A percentile compares a stretch with the other conserved stretches of the same genome.
Evolutionary conservation across 306 rosid species (phyloP).

Genomic region (Sicyos baderoa): DNA sequence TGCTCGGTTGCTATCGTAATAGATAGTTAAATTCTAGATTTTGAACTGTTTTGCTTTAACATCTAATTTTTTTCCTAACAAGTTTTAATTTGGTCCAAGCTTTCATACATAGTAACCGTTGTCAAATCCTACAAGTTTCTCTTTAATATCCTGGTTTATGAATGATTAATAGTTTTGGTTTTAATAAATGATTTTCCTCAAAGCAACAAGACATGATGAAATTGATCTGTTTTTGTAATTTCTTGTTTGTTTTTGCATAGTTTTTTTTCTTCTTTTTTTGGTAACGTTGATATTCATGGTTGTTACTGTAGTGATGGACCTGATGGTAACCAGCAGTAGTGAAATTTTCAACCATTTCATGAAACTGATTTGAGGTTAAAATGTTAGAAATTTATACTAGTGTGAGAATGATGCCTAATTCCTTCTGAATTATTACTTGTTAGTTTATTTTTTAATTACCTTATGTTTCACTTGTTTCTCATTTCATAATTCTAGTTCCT

Average conservation of each 20-base stretch:
- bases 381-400: not conserved
- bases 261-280: not conserved
- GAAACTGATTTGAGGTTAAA: not conserved
- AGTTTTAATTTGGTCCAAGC: not conserved
- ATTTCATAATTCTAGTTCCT: conserved; percentile 7
- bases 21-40: not conserved
- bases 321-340: not conserved
- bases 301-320: not conserved
- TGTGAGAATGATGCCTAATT: not conserved
- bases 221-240: not conserved
- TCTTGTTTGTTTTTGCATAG: not conserved
- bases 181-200: not conserved
- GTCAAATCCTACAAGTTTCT: too few relatives aligned
- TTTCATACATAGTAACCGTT: too few relatives aligned
- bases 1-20: not conserved
- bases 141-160: not conserved
- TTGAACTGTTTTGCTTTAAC: not conserved
- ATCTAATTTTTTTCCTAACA: not conserved
- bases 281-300: not conserved
- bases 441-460: not conserved
- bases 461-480: not conserved
- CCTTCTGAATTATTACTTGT: not conserved
- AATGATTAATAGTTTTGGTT: not conserved
- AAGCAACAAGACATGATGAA: not conserved
- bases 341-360: not conserved